These are phyloP conservation scores for Calonectria fujianensis DNA, from an alignment of 2,329 filamentous ascomycete species.

Conservation along the genomic window DNA sequence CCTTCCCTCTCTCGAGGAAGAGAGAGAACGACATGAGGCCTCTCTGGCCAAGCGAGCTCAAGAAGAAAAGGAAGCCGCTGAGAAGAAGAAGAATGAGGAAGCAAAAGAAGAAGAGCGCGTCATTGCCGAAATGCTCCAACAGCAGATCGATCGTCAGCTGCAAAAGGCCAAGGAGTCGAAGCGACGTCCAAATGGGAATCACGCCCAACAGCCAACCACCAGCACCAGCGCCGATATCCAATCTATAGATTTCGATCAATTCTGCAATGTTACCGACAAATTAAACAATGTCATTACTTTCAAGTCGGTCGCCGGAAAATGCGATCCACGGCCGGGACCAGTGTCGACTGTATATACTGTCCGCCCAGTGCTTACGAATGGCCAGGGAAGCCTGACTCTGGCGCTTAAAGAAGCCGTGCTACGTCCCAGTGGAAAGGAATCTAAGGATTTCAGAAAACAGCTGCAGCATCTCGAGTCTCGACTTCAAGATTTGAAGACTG, in stretches of 20 bases:
- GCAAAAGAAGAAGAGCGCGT: slow-evolving; percentile 81
- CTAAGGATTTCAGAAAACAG: slow-evolving; percentile 81
- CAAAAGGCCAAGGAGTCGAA: slow-evolving; percentile 79
- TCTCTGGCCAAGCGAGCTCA: slow-evolving; percentile 77
- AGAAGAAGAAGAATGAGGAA: slow-evolving; percentile 73
- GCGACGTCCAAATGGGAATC: slow-evolving; percentile 67
- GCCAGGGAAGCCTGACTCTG: slow-evolving; percentile 76
- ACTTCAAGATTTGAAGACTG: slow-evolving; percentile 82
- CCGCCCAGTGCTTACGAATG: slow-evolving; percentile 77
- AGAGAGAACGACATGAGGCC: slow-evolving; percentile 88
- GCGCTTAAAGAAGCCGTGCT: slow-evolving; percentile 83
- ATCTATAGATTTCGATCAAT: slow-evolving; percentile 79
- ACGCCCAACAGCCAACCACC: slow-evolving; percentile 52
- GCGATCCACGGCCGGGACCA: slow-evolving; percentile 78
- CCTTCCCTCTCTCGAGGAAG: slow-evolving; percentile 90
- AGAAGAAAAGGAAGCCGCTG: slow-evolving; percentile 72
- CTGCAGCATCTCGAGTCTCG: slow-evolving; percentile 85
- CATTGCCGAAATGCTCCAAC: slow-evolving; percentile 81
- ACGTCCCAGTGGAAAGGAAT: slow-evolving; percentile 73
- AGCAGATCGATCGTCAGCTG: slow-evolving; percentile 81
- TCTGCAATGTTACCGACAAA: slow-evolving; percentile 77
- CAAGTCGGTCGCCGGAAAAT: slow-evolving; percentile 81
- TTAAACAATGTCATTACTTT: slow-evolving; percentile 80
- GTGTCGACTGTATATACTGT: slow-evolving; percentile 83
- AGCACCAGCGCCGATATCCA: slow-evolving; percentile 57